phyloP scores from a whole-genome alignment of 371 early-diverging fungal genomes.

The Actinomucor elegans region DNA sequence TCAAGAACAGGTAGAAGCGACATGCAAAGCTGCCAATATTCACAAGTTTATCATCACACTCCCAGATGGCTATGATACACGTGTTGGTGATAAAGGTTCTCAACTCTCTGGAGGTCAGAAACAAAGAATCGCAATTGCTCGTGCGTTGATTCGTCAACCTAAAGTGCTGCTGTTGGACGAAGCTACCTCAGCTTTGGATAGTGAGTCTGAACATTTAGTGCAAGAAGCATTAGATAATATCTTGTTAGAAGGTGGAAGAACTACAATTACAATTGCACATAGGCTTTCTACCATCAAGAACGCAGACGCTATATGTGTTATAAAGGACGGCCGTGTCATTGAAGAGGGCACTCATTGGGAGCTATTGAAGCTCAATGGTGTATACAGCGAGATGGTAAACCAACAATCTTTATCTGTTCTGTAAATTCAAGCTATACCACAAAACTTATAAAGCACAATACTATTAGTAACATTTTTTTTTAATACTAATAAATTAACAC shows the following conservation, averaged over 20 bases:
- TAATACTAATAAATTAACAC: too few relatives aligned
- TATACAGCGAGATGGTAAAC: constrained; percentile 33
- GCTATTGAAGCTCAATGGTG: constrained; percentile 47
- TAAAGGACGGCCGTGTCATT: constrained; percentile 72
- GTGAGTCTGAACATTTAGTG: constrained; percentile 84
- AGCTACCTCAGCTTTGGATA: constrained; percentile 93
- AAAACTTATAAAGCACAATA: too few relatives aligned
- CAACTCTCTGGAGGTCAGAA: constrained; percentile 74
- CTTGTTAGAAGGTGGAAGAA: constrained; percentile 56
- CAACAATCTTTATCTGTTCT: constrained; percentile 32
- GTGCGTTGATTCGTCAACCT: constrained; percentile 81
- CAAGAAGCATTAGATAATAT: constrained; percentile 85
- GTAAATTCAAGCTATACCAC: too few relatives aligned
- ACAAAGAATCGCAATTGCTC: constrained; percentile 72
- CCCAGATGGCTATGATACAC: constrained; percentile 77
- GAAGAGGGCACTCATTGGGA: constrained; percentile 85
- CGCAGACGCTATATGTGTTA: constrained; percentile 75
- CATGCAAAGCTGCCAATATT: constrained; percentile 72
- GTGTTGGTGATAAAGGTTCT: constrained; percentile 75
- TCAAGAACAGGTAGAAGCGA: constrained; percentile 59
- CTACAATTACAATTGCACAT: constrained; percentile 73
- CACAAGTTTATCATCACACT: constrained; percentile 71
- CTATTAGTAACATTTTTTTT: too few relatives aligned
- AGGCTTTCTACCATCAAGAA: constrained; percentile 74
- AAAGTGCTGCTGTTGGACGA: constrained; percentile 92